These are phyloP conservation scores for Phaeosphaeria sp. DNA, from an alignment of 2,329 filamentous ascomycete species.

Conservation along the genomic window DNA sequence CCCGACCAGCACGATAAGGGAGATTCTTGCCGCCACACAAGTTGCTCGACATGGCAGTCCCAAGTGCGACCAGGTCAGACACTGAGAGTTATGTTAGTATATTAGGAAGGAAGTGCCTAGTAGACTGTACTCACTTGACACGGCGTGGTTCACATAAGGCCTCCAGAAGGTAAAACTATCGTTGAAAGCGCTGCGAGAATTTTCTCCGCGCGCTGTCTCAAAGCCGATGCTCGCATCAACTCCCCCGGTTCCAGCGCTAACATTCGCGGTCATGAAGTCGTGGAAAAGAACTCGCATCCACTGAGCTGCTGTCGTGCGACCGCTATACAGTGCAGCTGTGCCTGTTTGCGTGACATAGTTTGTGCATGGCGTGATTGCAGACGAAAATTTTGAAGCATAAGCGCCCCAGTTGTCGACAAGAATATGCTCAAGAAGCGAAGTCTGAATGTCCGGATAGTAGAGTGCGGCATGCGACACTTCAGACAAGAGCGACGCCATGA, in stretches of 20 bases:
- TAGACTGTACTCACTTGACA: slow-evolving; percentile 4
- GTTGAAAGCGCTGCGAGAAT: slow-evolving; percentile 37
- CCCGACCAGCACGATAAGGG: slow-evolving; percentile 29
- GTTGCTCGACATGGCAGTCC: slow-evolving; percentile 30
- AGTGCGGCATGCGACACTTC: not conserved
- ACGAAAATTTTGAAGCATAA: slow-evolving; percentile 22
- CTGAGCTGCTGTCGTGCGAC: slow-evolving; percentile 23
- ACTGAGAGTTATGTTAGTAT: slow-evolving; percentile 11
- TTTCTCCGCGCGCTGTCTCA: slow-evolving; percentile 30
- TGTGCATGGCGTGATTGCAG: slow-evolving; percentile 22
- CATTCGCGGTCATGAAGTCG: slow-evolving; percentile 36
- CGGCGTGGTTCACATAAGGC: slow-evolving; percentile 22
- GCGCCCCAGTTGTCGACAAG: slow-evolving; percentile 24
- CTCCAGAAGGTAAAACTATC: slow-evolving; percentile 34
- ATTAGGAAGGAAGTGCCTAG: not conserved
- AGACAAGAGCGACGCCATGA: too few species aligned
- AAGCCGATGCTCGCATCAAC: slow-evolving; percentile 41
- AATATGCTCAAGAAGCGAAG: slow-evolving; percentile 19
- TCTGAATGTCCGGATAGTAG: slow-evolving; percentile 12
- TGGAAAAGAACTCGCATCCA: slow-evolving; percentile 41
- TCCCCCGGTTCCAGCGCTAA: slow-evolving; percentile 32
- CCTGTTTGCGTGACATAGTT: slow-evolving; percentile 20
- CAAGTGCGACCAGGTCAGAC: slow-evolving; percentile 36
- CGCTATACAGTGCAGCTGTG: slow-evolving; percentile 10
- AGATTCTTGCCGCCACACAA: slow-evolving; percentile 32